Base-by-base conservation (phyloP, 805 yeast genomes). In the Wickerhamiella slavikovae region DNA sequence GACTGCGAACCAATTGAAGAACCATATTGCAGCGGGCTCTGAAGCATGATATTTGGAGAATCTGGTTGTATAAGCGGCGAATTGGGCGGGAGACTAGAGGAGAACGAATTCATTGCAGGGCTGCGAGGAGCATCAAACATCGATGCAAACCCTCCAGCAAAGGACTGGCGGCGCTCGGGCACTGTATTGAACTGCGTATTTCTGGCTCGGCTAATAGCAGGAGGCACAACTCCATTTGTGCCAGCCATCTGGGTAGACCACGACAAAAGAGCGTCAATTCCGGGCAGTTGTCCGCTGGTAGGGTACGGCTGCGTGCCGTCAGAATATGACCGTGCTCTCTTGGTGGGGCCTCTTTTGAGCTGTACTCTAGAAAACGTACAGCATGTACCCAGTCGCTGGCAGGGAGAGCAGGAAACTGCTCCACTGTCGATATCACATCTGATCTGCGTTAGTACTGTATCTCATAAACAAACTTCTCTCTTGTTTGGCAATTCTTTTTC, bases 291-390 rank as follows among this genome's bases (percentile, higher is more conserved):
- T 4, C 25, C 23, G 24, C 19, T 12, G 7, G 25, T 25, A 17
- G 9, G 25, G 12, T 15, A 24, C 9, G 29, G 24, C 12, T 21
- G 31, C 8, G 30, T 5, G 17, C 20, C 32, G 18, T 30, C 38
- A 22, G 36, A 33, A 20, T 29, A 35, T 28, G 38, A 32, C 19
- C 35, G 29, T n/a, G 36, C 36, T 17, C 72, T 68, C 40, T 66
- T 68, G 2, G 69, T 56, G 3, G 76, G 76, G 1, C 76, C 76
- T 31, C 76, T 52, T 38, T 69, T 68, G 44, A 68, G 51, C 17
- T 74, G 76, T 16, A 64, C 51, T 20, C 75, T 54, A 15, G 64
- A 57, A 40, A 68, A 68, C 6, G 68, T 54, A 48, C 76, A 68
- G 17, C 47, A 49, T 17, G 64, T 70, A 38, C 59, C 59, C 25